Evolutionary conservation across 1,284 basidiomycete genomes (phyloP), one percentile per base, ranked within the genome.

Genomic region (Chalciporus sp.): DNA sequence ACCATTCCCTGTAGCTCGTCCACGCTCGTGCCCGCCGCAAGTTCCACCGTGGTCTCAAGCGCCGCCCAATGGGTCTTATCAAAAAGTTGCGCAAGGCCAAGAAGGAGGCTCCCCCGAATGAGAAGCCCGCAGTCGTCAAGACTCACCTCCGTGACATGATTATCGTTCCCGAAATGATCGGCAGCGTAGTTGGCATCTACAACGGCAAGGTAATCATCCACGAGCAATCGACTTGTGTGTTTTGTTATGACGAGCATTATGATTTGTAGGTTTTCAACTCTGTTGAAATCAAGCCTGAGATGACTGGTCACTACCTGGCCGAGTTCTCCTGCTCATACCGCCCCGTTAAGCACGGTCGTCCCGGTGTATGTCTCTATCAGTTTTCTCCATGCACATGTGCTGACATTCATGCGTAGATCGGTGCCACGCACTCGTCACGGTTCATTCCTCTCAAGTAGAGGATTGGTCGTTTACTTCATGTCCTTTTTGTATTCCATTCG

Each of bases 71-170:
- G 90, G 94, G 94, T 64, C 87, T 99, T 69, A 98, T 99, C 77
- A 99, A 99, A 86, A 98, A 99, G 80, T 85, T 99, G 65, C 92
- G 97, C 76, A 98, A 97, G 79, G 94, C 97, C 61, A 99, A 99
- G 88, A 98, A 96, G 82, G 95, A 98, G 78, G 94, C 95, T 42
- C 92, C 85, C 58, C 92, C 96, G 68, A 98, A 98, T 80, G 94
- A 98, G 81, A 99, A 99, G 84, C 97, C 97, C 60, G 85, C 92
- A 52, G 92, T 95, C 65, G 95, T 99, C 74, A 99, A 98, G 86
- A 99, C 97, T 53, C 97, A 99, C 80, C 83, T 99, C 66, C 94
- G 96, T 73, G 90, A 99, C 82, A 99, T 99, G 96, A 95, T 98
- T 76, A 89, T 99, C 74, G 96, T 99, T 60, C 97, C 96, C 54